Percentiles rank a stretch among this genome's conserved stretches.
Evolutionary conservation across 768 basidiomycete genomes (phyloP).

Genomic region (Amanita molliuscula): DNA sequence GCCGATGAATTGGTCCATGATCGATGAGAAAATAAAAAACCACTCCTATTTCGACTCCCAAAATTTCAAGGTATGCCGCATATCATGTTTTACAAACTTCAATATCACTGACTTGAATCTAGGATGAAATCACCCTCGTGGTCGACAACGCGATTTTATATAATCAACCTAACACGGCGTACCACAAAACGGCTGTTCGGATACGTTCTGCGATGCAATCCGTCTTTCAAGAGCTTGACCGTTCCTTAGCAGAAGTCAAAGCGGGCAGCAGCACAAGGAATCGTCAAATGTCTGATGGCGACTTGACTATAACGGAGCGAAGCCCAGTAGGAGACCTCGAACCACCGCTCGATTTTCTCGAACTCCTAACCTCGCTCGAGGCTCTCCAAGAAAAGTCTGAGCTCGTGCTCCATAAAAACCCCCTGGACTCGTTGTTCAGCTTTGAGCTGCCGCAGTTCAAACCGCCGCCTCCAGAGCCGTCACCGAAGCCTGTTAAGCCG

Average conservation of each 20-base stretch:
- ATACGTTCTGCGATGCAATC: slow-evolving; percentile 36
- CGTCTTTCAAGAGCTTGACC: slow-evolving; percentile 32
- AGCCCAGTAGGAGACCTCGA: slow-evolving; percentile 62
- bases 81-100: background rate
- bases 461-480: slow-evolving; percentile 37
- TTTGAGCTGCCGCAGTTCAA: slow-evolving; percentile 57
- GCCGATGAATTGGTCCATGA: slow-evolving; percentile 85
- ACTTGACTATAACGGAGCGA: background rate
- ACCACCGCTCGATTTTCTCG: slow-evolving; percentile 46
- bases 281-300: background rate
- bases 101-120: background rate
- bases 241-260: slow-evolving; percentile 11
- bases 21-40: slow-evolving; percentile 71
- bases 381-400: slow-evolving; percentile 42
- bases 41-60: slow-evolving; percentile 76
- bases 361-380: slow-evolving; percentile 44
- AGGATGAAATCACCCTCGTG: slow-evolving; percentile 82
- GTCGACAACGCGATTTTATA: slow-evolving; percentile 80
- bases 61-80: slow-evolving; percentile 50
- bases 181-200: slow-evolving; percentile 58
- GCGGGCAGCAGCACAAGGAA: background rate
- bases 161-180: slow-evolving; percentile 64
- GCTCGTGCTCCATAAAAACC: slow-evolving; percentile 43
- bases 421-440: slow-evolving; percentile 56
- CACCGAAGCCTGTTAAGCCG: slow-evolving; percentile 26